Evolutionary conservation across 805 yeast genomes (phyloP), one percentile per base, ranked within the genome.

Genomic region (Isabelozyma pseudorhagii): DNA sequence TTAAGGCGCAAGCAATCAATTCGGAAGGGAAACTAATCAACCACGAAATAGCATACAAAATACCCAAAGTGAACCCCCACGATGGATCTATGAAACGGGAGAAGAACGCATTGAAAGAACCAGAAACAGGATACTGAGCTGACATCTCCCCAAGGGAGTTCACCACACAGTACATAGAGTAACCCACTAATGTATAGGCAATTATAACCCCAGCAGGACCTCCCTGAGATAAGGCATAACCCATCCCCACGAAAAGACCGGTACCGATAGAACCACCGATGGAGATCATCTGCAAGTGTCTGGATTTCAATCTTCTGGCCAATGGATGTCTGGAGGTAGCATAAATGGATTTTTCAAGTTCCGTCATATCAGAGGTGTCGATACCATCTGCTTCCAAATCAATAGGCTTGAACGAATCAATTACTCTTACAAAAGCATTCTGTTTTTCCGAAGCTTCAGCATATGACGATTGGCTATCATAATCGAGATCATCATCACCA

Each of bases 221-320:
- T 40, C 72, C 72, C 5, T 58, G 54, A 10, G 66, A 51, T 48
- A 74, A 60, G 1, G 72, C 73, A 34, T 71, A 68, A 44, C 82
- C 82, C 36, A 77, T 67, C 38, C 80, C 79, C 39, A 74, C 67
- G 56, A 78, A 75, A 47, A 78, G 64, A 44, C 82, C 83, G n/a
- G 89, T 83, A 64, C 91, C 89, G 54, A 85, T 82, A 52, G 84
- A 78, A 57, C 89, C 88, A 53, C 88, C 90, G 48, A 85, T 76
- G 38, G 89, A 85, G 52, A 84, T 80, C 84, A 84, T 80, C 63
- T 82, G 86, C 49, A 79, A 69, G 49, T 79, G 82, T 61, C 83
- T 69, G 48, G 61, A 57, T 38, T 71, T 61, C 50, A 80, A 67
- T 36, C 75, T 72, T 55, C 80, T 64, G 41, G 68, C 69, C 70